Conservation (phyloP, 352 stramenopile species). For the Pythium myriotylum region DNA sequence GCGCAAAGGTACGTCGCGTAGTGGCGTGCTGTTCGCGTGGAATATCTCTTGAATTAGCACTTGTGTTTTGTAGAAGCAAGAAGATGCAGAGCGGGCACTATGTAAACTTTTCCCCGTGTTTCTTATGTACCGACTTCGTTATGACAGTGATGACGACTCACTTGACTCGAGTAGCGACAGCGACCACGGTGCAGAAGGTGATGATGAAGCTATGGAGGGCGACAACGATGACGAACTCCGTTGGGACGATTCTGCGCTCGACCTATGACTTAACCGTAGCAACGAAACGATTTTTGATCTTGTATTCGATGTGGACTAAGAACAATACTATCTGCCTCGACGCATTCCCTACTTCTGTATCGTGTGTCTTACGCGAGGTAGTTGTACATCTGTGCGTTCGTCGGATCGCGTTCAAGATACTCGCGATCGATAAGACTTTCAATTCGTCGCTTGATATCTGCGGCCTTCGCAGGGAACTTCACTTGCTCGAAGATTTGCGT, state of each 20-base stretch:
- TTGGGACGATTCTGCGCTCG: constrained; percentile 1
- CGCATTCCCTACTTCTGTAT: too few species aligned
- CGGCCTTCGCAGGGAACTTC: constrained; percentile 80
- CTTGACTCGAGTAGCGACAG: constrained; percentile 13
- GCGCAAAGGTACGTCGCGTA: constrained; percentile 79
- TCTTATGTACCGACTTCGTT: constrained; percentile 26
- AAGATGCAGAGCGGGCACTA: constrained; percentile 31
- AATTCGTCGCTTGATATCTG: constrained; percentile 88
- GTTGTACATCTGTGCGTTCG: constrained; percentile 85
- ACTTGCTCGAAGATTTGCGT: constrained; percentile 96
- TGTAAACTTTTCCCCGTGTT: constrained; percentile 40
- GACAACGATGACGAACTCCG: neutral
- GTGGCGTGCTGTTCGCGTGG: neutral
- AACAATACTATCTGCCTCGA: too few species aligned
- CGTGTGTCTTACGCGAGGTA: constrained; percentile 66
- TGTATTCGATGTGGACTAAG: too few species aligned
- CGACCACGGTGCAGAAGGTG: constrained; percentile 5
- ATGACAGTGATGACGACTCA: constrained; percentile 15
- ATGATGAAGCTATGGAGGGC: constrained; percentile 8
- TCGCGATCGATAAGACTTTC: constrained; percentile 90
- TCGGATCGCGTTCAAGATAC: constrained; percentile 85
- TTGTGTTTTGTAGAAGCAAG: constrained; percentile 10
- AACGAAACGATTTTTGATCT: too few species aligned
- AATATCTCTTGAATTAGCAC: neutral
- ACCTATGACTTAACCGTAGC: neutral